These are phyloP conservation scores for Aspergillus sp. DNA, from an alignment of 2,329 filamentous ascomycete species.

Conservation along the genomic window DNA sequence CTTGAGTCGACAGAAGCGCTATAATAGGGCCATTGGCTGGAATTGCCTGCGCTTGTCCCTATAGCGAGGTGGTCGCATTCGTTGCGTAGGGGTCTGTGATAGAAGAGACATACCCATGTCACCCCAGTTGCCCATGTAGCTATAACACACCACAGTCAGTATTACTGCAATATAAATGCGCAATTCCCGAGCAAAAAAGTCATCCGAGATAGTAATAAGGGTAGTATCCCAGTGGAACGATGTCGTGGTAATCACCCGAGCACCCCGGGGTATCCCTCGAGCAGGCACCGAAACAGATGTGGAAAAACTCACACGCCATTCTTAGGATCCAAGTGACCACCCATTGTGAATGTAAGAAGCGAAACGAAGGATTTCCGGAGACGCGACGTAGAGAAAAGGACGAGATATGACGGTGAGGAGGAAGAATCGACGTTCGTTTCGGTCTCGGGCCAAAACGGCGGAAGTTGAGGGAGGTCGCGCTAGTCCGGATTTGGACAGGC, in stretches of 20 bases:
- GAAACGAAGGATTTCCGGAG: constrained; percentile 14
- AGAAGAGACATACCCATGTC: constrained; percentile 63
- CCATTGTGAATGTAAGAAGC: constrained; percentile 34
- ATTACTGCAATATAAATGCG: background rate
- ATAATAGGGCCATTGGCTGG: background rate
- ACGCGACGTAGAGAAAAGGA: constrained; percentile 13
- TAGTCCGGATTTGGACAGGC: constrained; percentile 36
- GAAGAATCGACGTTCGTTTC: constrained; percentile 24
- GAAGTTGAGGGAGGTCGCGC: constrained; percentile 31
- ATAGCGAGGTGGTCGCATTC: background rate
- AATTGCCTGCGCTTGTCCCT: background rate
- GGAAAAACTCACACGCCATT: constrained; percentile 42
- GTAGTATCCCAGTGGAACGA: constrained; percentile 3
- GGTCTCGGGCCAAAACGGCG: constrained; percentile 27
- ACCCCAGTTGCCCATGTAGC: constrained; percentile 75
- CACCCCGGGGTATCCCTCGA: background rate
- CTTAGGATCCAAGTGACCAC: constrained; percentile 42
- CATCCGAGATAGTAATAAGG: background rate
- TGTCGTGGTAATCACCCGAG: constrained; percentile 10
- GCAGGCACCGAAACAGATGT: constrained; percentile 3
- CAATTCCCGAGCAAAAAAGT: background rate
- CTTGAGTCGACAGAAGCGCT: background rate
- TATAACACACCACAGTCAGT: constrained; percentile 41
- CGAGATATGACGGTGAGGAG: constrained; percentile 18
- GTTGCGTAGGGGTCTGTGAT: constrained; percentile 9